Evolutionary conservation across 768 basidiomycete genomes (phyloP).

Genomic region (Suillus cothurnatus): DNA sequence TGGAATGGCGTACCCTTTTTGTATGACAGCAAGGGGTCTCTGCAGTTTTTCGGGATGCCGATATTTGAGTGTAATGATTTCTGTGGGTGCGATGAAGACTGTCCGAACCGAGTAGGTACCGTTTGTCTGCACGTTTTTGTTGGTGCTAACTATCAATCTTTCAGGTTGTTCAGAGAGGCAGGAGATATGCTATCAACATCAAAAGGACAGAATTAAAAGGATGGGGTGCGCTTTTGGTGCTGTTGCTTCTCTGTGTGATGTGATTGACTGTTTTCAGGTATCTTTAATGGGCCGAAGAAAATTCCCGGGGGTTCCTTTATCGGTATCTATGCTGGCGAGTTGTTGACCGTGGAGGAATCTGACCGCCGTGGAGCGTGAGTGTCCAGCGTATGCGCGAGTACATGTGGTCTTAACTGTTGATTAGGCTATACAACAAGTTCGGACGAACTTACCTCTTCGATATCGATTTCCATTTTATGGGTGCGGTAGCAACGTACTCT

Average conservation of each 20-base stretch:
- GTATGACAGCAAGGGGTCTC: conserved; percentile 62
- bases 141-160: not conserved
- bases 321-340: conserved; percentile 85
- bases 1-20: conserved; percentile 57
- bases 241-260: not conserved
- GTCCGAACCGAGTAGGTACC: conserved; percentile 71
- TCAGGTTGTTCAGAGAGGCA: conserved; percentile 84
- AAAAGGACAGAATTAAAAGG: conserved; percentile 76
- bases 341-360: conserved; percentile 67
- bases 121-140: not conserved
- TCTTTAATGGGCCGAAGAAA: conserved; percentile 65
- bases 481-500: conserved; percentile 45
- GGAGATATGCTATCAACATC: conserved; percentile 63
- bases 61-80: conserved; percentile 87
- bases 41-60: conserved; percentile 56
- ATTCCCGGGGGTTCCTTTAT: conserved; percentile 74
- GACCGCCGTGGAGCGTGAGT: conserved; percentile 69
- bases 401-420: conserved; percentile 7
- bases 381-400: no score
- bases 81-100: conserved; percentile 81
- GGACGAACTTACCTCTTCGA: conserved; percentile 84
- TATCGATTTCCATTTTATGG: conserved; percentile 75
- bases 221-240: conserved; percentile 62
- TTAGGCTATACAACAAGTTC: conserved; percentile 71
- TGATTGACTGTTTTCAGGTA: conserved; percentile 46